Base-by-base conservation (phyloP, 768 basidiomycete species). In the Lactarius indigo region DNA sequence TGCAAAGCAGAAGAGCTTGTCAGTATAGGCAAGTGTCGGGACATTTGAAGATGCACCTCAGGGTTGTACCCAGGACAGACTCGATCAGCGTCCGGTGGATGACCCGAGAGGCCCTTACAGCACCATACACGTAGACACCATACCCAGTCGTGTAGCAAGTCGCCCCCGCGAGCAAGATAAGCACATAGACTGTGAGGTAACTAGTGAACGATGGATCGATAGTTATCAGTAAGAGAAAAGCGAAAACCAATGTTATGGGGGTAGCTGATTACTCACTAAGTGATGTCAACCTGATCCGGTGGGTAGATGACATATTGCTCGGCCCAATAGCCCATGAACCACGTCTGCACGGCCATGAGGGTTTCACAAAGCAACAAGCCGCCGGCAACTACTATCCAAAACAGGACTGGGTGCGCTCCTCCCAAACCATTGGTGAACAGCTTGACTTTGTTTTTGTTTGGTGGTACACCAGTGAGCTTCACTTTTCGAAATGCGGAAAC, bases 1-100 rank as follows among this genome's bases (percentile, higher is more conserved):
- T 81, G 30, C 41, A 64, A 33, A 8, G 31, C 26, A 28, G 1
- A 50, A 13, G 42, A 33, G 10, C n/a, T 55, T 23, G 57, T 56
- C 4, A 39, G 31, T 33, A 13, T 13, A 15, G 31, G 15, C 17
- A 6, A 9, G 23, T 30, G 26, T 9, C 13, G 10, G 12, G 35
- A 28, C 6, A 39, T 17, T 10, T n/a, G 26, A 80, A 79, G 35
- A 83, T 78, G 78, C 78, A 88, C 73, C 87, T 84, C 44, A 89
- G 73, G 1, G 89, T 89, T 5, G 86, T 84, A 5, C 85, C 81
- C 17, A 90, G 73, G 0, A 90, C 73, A 13, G 86, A 81, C 31
- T 80, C 74, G 5, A 89, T 68, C 1, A 90, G 78, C 64, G 79
- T 74, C 28, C 72, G 71, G 70, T 89, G 87, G 15, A 90, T 84